phyloP scores from a whole-genome alignment of 345 rosid species.

The Corymbia maculata region DNA sequence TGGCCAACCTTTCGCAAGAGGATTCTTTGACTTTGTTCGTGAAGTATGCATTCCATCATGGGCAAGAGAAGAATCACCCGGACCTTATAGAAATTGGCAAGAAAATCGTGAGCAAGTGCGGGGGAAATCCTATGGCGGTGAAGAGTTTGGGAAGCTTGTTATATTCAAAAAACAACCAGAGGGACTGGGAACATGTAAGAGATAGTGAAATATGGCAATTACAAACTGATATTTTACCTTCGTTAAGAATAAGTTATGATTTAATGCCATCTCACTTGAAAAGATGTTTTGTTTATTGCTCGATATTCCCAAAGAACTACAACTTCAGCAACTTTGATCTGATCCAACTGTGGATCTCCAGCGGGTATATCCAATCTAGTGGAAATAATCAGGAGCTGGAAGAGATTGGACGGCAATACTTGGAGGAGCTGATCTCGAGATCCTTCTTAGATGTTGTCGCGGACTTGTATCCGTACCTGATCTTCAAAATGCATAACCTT shows the following conservation, averaged over 20 bases:
- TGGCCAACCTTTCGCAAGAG: background rate
- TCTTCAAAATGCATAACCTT: slow-evolving; percentile 14
- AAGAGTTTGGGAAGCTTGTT: slow-evolving; percentile 5
- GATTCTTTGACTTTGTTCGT: slow-evolving; percentile 6
- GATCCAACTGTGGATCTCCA: slow-evolving; percentile 2
- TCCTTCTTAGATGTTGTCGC: slow-evolving; percentile 13
- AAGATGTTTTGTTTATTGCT: slow-evolving; percentile 24
- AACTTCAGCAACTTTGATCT: background rate
- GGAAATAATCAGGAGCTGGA: background rate
- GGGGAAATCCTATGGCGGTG: slow-evolving; percentile 20
- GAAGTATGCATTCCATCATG: slow-evolving; percentile 6
- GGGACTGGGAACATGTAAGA: background rate
- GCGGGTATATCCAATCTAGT: background rate
- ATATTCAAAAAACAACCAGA: background rate
- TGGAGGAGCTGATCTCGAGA: slow-evolving; percentile 7
- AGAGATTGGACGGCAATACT: slow-evolving; percentile 1
- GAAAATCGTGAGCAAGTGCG: slow-evolving; percentile 16
- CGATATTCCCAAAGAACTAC: slow-evolving; percentile 15
- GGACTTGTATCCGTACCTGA: background rate
- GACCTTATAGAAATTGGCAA: background rate
- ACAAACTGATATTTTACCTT: background rate
- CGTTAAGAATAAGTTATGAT: slow-evolving; percentile 5
- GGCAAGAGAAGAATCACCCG: background rate
- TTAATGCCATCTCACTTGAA: slow-evolving; percentile 24
- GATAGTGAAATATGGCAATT: slow-evolving; percentile 16